Evolutionary conservation across 176 grass and related monocot genomes (phyloP), one percentile per base, ranked within the genome.

Genomic region (Hyparrhenia diplandra): DNA sequence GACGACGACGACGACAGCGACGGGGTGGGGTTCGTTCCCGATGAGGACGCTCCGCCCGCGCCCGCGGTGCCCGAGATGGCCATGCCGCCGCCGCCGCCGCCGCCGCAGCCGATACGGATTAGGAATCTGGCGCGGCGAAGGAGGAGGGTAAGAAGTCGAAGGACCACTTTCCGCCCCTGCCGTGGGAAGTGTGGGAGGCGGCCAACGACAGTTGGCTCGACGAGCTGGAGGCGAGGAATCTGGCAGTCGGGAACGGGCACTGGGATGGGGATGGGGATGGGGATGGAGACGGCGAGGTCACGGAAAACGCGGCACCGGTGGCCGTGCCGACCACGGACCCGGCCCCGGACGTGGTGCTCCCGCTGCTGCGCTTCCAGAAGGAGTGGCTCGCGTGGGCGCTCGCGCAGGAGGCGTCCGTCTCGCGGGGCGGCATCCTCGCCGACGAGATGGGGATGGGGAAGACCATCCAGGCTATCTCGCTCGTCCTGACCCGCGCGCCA

Each of bases 371-470:
- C 45, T 98, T 98, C 86, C 96, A 95, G 64, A 98, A 95, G 84
- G 92, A 98, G 83, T 95, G 92, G 92, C 96, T 98, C 10, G 83
- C 79, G 5, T 49, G 96, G 96, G 96, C 92, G 45, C 87, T 98
- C 18, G 88, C 67, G 42, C 92, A 95, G 87, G 96, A 98, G 79
- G 78, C 70, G 31, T 93, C 88, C 16, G 16, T 62, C 43, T 61
- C 87, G 13, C 89, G 52, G 14, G 92, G 92, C 2, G 96, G 96
- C 30, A 93, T 99, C 83, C 89, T 99, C 32, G 96, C 96, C 0
- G 92, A 99, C 29, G 96, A 95, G 83, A 99, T 99, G 96, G 92
- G 96, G 28, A 99, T 99, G 96, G 96, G 96, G 51, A 99, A 95
- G 87, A 99, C 92, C 71, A 99, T 99, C 87, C 96, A 99, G 49